These are phyloP conservation scores for Aspergillus nomiae DNA, from an alignment of 2,329 filamentous ascomycete genomes.

Conservation along the genomic window DNA sequence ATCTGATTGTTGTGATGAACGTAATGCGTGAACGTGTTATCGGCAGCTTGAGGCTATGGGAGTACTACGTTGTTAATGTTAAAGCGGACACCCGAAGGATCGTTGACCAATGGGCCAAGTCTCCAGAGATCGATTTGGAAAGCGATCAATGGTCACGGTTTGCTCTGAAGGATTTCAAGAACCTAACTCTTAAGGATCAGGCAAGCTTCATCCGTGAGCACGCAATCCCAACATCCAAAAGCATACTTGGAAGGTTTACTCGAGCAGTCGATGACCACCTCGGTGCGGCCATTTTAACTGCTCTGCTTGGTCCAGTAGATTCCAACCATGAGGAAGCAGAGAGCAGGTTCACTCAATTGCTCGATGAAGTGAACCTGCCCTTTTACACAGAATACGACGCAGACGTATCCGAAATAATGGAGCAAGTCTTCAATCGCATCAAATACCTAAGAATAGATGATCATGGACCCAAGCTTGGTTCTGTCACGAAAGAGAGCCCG, in stretches of 20 bases:
- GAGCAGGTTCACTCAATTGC: conserved; percentile 58
- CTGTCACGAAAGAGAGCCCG: conserved; percentile 74
- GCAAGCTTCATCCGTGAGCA: conserved; percentile 64
- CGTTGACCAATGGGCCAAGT: conserved; percentile 70
- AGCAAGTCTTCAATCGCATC: conserved; percentile 90
- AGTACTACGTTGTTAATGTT: conserved; percentile 86
- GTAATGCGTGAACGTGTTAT: conserved; percentile 81
- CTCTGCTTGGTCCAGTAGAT: conserved; percentile 65
- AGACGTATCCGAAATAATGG: conserved; percentile 78
- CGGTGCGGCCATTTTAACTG: conserved; percentile 68
- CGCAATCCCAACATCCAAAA: conserved; percentile 70
- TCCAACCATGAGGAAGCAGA: conserved; percentile 49
- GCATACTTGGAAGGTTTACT: conserved; percentile 77
- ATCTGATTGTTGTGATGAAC: conserved; percentile 80
- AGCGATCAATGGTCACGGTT: conserved; percentile 18
- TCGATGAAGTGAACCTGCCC: conserved; percentile 83
- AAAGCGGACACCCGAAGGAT: conserved; percentile 70
- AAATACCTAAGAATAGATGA: conserved; percentile 95
- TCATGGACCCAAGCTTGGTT: conserved; percentile 82
- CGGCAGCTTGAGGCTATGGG: conserved; percentile 78
- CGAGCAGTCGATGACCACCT: conserved; percentile 70
- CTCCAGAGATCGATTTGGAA: conserved; percentile 14
- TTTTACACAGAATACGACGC: conserved; percentile 91
- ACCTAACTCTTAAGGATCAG: conserved; percentile 60
- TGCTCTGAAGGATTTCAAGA: conserved; percentile 53